These are phyloP conservation scores for Persicaria maculosa DNA, from an alignment of 148 eudicot genomes.

Conservation along the genomic window DNA sequence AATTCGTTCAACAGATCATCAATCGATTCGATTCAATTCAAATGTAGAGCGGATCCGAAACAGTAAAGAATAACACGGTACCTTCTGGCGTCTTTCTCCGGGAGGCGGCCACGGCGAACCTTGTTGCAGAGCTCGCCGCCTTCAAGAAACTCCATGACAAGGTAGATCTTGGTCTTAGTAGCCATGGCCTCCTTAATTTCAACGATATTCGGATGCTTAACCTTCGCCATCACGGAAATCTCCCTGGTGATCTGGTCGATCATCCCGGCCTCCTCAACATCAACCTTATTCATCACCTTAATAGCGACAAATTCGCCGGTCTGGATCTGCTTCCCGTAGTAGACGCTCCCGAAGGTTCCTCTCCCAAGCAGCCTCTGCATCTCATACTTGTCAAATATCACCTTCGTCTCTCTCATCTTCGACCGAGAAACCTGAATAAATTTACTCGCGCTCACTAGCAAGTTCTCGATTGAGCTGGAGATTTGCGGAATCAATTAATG, in stretches of 20 bases:
- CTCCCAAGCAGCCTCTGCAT: constrained; percentile 14
- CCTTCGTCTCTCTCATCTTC: background rate
- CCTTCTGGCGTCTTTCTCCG: constrained; percentile 17
- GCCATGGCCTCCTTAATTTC: constrained; percentile 21
- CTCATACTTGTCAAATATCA: constrained; percentile 18
- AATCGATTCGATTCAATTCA: background rate
- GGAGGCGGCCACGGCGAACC: background rate
- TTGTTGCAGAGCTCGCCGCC: constrained; percentile 25
- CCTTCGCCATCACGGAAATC: constrained; percentile 17
- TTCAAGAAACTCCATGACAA: constrained; percentile 21
- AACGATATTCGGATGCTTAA: constrained; percentile 21
- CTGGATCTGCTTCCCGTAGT: constrained; percentile 1
- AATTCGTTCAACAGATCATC: background rate
- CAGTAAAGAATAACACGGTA: background rate
- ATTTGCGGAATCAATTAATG: background rate
- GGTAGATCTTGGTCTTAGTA: constrained; percentile 21
- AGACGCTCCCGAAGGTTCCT: constrained; percentile 16
- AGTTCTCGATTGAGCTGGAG: no score
- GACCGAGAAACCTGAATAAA: background rate
- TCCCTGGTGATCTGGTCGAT: constrained; percentile 20
- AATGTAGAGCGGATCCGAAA: background rate
- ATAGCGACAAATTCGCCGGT: constrained; percentile 19
- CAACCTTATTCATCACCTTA: constrained; percentile 19
- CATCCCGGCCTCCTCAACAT: constrained; percentile 17
- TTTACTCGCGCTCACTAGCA: no score